Evolutionary conservation across 2,329 filamentous ascomycete genomes (phyloP).

Genomic region (Fusarium sp.): DNA sequence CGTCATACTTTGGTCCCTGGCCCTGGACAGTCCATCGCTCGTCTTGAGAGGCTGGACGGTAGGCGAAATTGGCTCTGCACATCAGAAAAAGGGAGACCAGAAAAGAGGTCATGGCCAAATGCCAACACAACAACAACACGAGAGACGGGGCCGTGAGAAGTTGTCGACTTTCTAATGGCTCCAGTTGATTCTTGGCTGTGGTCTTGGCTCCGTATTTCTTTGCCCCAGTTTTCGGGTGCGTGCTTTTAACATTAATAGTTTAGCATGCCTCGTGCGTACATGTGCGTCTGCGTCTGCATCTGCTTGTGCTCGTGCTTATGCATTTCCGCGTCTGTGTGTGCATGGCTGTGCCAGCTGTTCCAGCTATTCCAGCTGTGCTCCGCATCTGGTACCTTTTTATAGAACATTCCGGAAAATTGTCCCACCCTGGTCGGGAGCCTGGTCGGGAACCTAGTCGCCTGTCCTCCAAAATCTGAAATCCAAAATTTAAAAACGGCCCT

Average conservation of each 20-base stretch:
- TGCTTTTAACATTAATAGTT: not conserved
- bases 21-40: constrained; percentile 28
- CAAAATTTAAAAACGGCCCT: not conserved
- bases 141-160: constrained; percentile 4
- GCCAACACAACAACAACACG: not conserved
- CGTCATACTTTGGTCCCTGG: constrained; percentile 37
- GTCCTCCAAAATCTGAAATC: not conserved
- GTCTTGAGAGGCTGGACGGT: constrained; percentile 38
- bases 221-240: constrained; percentile 20
- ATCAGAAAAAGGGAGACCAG: constrained; percentile 22
- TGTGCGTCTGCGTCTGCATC: constrained; percentile 1
- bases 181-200: constrained; percentile 3
- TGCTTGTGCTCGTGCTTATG: too few relatives aligned
- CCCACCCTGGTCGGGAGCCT: constrained; percentile 26
- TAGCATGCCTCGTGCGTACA: not conserved
- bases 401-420: constrained; percentile 45
- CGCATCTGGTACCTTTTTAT: constrained; percentile 37
- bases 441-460: not conserved
- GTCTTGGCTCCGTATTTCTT: constrained; percentile 3
- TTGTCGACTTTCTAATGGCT: constrained; percentile 27
- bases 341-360: too few relatives aligned
- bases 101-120: not conserved
- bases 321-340: constrained; percentile 11
- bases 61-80: constrained; percentile 39
- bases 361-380: constrained; percentile 9